phyloP scores from a whole-genome alignment of 345 rosid species.

The Linum trigynum region DNA sequence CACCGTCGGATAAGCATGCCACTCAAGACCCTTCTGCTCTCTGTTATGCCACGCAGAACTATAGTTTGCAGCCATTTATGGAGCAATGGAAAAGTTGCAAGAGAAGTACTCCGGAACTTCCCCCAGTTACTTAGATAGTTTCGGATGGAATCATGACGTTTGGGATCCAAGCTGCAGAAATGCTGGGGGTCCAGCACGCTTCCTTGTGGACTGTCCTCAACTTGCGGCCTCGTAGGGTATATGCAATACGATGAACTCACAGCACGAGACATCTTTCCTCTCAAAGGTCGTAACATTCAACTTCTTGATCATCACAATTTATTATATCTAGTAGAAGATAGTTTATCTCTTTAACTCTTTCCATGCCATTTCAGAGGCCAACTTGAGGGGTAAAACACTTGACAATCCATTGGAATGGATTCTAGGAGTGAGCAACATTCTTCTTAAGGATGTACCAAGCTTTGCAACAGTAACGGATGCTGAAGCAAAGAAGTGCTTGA shows the following conservation, averaged over 20 bases:
- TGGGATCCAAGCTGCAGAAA: constrained; percentile 17
- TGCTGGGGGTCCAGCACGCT: constrained; percentile 22
- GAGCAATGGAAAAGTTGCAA: constrained; percentile 21
- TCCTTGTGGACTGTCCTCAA: constrained; percentile 26
- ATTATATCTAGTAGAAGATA: no score
- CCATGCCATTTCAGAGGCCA: no score
- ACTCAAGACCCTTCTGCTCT: constrained; percentile 16
- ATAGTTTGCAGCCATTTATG: constrained; percentile 23
- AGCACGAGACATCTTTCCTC: constrained; percentile 26
- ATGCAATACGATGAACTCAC: constrained; percentile 23
- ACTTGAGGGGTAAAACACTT: constrained; percentile 18
- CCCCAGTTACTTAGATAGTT: constrained; percentile 2
- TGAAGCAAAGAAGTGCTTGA: constrained; percentile 21
- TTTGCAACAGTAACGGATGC: constrained; percentile 10
- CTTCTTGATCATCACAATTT: no score
- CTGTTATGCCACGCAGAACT: constrained; percentile 14
- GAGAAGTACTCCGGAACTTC: constrained; percentile 8
- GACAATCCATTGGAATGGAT: constrained; percentile 32
- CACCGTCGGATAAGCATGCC: constrained; percentile 17
- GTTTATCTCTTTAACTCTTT: no score
- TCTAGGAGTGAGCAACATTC: constrained; percentile 24
- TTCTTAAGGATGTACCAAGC: not conserved
- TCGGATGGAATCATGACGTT: constrained; percentile 18
- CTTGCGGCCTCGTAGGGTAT: constrained; percentile 26
- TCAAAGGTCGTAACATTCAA: constrained; percentile 17